Evolutionary conservation across 2,329 filamentous ascomycete genomes (phyloP), one percentile per base, ranked within the genome.

Genomic region (Fusarium sp.): DNA sequence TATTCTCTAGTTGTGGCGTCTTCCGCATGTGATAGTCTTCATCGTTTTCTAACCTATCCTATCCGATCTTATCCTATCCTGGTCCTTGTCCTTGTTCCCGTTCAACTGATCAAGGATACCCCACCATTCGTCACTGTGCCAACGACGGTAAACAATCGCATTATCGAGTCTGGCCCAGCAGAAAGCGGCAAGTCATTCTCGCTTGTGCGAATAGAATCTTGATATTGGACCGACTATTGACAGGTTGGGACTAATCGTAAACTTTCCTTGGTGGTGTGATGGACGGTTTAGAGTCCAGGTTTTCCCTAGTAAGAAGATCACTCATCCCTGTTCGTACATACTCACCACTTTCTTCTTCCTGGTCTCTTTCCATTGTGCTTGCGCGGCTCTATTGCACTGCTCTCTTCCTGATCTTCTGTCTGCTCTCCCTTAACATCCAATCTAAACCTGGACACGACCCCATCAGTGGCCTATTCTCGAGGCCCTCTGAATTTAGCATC

Each of bases 141-240:
- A 71, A 71, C 68, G 18, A 24, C 24, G n/a, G 22, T 66, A 64
- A 71, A 72, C 68, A 71, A 62, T 54, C 58, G 53, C 55, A 50
- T 46, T 18, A 18, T 38, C 40, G 42, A 42, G 32, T 52, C 45
- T 20, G 27, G 32, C 51, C 54, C 57, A 62, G 69, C 46, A 30
- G 59, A 71, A 71, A 64, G 45, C 68, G 59, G 68, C 68, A 69
- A 53, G 42, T 53, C 52, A 52, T 47, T 44, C n/a, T 40, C 25
- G 30, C 46, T 54, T 27, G 47, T 58, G 30, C 63, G 67, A 70
- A 71, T 71, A 32, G 59, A 42, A 51, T 40, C 55, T n/a, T 40
- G 50, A 20, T 57, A 29, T 25, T 32, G 25, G 42, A 27, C 43
- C 22, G 40, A 15, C 59, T 60, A 47, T 69, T 58, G 64, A 55